These are phyloP conservation scores for Kwoniella mangroviensis DNA, from an alignment of 768 basidiomycete genomes.

Conservation along the genomic window DNA sequence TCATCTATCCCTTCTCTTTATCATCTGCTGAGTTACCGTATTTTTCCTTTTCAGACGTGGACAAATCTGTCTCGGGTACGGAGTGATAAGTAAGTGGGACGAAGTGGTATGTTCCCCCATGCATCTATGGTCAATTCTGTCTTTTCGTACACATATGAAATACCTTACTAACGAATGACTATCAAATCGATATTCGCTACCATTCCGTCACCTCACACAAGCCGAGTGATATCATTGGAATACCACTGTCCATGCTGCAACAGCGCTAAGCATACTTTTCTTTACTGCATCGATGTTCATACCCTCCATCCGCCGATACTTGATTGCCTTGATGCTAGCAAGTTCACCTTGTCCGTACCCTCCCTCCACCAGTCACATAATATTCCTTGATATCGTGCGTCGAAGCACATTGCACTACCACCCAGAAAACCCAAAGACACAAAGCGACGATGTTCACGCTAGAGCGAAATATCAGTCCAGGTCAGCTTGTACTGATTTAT, in stretches of 20 bases:
- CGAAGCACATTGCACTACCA: conserved; percentile 17
- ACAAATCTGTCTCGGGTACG: neutral
- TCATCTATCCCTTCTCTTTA: neutral
- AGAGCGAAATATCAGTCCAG: neutral
- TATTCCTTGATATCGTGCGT: conserved; percentile 17
- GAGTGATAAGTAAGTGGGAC: neutral
- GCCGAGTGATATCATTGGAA: neutral
- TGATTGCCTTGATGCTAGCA: neutral
- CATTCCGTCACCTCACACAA: neutral
- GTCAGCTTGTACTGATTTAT: neutral
- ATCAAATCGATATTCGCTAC: neutral
- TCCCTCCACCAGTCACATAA: conserved; percentile 13
- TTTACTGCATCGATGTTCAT: neutral
- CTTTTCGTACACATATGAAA: neutral
- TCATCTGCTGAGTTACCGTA: conserved; percentile 13
- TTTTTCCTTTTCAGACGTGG: neutral
- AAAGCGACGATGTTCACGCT: conserved; percentile 34
- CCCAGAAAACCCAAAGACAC: conserved; percentile 29
- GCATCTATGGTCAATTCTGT: neutral
- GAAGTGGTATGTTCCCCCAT: neutral
- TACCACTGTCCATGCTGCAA: neutral
- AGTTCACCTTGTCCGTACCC: neutral
- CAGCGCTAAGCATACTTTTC: conserved; percentile 1
- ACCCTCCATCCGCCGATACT: conserved; percentile 3
- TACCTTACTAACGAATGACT: neutral